These are phyloP conservation scores for Alternaria ventricosa DNA, from an alignment of 2,329 filamentous ascomycete genomes.

Conservation along the genomic window DNA sequence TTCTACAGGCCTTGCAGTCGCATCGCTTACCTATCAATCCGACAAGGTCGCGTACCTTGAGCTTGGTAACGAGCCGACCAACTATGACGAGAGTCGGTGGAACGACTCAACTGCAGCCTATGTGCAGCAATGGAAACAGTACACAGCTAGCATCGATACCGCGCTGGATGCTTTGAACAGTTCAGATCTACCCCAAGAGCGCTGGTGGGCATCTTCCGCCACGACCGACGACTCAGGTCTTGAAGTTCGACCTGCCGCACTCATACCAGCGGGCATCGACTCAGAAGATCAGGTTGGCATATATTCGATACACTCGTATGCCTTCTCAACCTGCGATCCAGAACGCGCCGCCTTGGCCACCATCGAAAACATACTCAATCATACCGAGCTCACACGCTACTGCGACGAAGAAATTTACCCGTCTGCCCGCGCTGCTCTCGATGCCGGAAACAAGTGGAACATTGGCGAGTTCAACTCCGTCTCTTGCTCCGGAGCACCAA, in stretches of 20 bases:
- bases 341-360: conserved; percentile 6
- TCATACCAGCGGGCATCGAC: conserved; percentile 16
- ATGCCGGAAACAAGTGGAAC: conserved; percentile 7
- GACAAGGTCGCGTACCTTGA: conserved; percentile 15
- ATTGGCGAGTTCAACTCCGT: conserved; percentile 20
- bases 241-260: conserved; percentile 11
- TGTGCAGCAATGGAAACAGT: conserved; percentile 14
- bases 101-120: conserved; percentile 11
- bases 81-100: conserved; percentile 11
- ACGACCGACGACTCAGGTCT: conserved; percentile 16
- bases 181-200: conserved; percentile 1
- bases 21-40: conserved; percentile 10
- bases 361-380: conserved; percentile 18
- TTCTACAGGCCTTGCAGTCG: conserved; percentile 12
- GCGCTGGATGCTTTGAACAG: conserved; percentile 1
- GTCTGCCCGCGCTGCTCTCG: conserved; percentile 11
- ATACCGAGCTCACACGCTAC: conserved; percentile 16
- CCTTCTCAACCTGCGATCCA: conserved; percentile 13
- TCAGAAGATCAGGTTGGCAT: conserved; percentile 5
- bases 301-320: conserved; percentile 16
- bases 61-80: conserved; percentile 17
- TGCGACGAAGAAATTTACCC: conserved; percentile 18
- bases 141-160: conserved; percentile 8
- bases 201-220: conserved; percentile 20
- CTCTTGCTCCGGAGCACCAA: conserved; percentile 12